A percentile compares a stretch with the other conserved stretches of the same genome.
These are phyloP conservation scores for Neltuma alba DNA, from an alignment of 306 rosid genomes.

Conservation along the genomic window DNA sequence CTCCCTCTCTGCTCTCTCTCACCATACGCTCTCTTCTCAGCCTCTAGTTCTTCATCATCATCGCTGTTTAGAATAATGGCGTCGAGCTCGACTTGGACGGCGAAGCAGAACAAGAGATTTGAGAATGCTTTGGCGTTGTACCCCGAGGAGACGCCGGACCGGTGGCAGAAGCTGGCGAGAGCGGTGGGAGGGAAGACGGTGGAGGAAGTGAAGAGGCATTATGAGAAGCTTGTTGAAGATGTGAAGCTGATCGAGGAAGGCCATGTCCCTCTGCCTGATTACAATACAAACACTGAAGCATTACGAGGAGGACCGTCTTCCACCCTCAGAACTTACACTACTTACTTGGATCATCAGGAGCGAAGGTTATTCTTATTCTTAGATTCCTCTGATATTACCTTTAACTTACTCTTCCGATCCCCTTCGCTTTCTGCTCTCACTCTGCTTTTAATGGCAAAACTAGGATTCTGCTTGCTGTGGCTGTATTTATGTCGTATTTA, in stretches of 20 bases:
- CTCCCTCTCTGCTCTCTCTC: constrained; percentile 37
- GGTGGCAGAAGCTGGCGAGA: constrained; percentile 81
- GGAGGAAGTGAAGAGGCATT: constrained; percentile 85
- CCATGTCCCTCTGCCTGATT: constrained; percentile 74
- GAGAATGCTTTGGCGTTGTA: constrained; percentile 84
- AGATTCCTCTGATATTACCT: neutral
- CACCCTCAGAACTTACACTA: neutral
- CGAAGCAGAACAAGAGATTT: constrained; percentile 77
- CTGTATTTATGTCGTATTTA: no score
- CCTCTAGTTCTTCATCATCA: no score
- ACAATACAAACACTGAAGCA: constrained; percentile 38
- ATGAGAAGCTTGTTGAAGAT: constrained; percentile 74
- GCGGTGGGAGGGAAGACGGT: constrained; percentile 87
- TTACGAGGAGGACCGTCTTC: neutral
- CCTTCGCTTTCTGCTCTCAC: neutral
- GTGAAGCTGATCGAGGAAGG: constrained; percentile 76
- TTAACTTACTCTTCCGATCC: neutral
- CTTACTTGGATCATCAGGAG: constrained; percentile 55
- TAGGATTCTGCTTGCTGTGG: neutral
- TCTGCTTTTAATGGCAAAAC: neutral
- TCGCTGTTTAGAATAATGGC: constrained; percentile 28
- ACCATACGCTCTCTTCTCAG: neutral
- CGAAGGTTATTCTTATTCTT: constrained; percentile 39
- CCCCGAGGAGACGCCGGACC: constrained; percentile 74
- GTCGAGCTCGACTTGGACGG: constrained; percentile 70